These are phyloP conservation scores for Aphanomyces euteiches DNA, from an alignment of 352 stramenopile genomes.

Conservation along the genomic window DNA sequence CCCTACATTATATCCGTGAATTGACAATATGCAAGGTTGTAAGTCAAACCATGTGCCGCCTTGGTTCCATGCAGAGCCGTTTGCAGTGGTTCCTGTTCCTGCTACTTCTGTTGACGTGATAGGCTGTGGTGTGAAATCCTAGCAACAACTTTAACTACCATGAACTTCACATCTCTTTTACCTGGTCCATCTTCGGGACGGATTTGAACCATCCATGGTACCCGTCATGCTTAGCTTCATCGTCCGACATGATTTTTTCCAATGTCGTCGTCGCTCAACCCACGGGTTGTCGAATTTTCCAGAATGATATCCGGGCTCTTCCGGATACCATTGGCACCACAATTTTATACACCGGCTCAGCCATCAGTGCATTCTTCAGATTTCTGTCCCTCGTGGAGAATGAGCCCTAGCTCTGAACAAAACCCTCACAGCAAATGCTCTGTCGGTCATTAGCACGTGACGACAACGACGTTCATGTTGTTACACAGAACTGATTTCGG, in stretches of 20 bases:
- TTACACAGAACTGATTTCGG: no score
- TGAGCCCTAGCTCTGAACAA: no score
- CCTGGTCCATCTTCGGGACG: slow-evolving; percentile 75
- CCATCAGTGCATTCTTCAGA: no score
- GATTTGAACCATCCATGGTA: slow-evolving; percentile 87
- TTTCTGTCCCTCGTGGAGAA: no score
- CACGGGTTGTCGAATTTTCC: slow-evolving; percentile 1
- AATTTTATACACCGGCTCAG: no score
- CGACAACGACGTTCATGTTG: no score
- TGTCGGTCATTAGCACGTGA: no score
- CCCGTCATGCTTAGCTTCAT: slow-evolving; percentile 60
- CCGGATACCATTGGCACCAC: no score
- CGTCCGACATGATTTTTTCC: slow-evolving; percentile 42
- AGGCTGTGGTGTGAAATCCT: slow-evolving; percentile 76
- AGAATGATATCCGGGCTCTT: not conserved
- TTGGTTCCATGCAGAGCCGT: slow-evolving; percentile 73
- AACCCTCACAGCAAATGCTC: no score
- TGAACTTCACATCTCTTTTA: slow-evolving; percentile 25
- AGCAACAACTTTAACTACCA: not conserved
- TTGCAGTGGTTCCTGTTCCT: slow-evolving; percentile 21
- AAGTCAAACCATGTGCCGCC: slow-evolving; percentile 68
- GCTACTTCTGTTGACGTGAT: slow-evolving; percentile 38
- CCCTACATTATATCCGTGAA: slow-evolving; percentile 40
- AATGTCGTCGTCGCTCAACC: slow-evolving; percentile 25
- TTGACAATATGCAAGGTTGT: not conserved